Evolutionary conservation across 2,329 filamentous ascomycete genomes (phyloP), one percentile per base, ranked within the genome.

Genomic region (Pyricularia sp.): DNA sequence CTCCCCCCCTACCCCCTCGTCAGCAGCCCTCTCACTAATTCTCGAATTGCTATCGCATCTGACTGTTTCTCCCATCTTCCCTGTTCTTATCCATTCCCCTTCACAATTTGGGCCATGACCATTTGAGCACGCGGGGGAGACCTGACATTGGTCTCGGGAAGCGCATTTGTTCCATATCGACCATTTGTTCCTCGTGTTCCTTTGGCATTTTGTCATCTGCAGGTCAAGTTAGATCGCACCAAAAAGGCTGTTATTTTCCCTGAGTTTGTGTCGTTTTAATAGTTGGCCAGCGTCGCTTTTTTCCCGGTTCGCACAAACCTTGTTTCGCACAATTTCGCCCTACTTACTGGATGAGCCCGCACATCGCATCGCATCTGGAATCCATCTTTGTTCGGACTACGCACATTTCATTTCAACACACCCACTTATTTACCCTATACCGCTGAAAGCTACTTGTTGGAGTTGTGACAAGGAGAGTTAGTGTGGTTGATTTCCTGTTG

Each of bases 11-110:
- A 49, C 40, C 40, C 40, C 55, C 55, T 26, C 55, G 55, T 59
- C 55, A 59, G 55, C 55, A 59, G 55, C 55, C 55, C 55, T 59
- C 55, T 28, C 24, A 13, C 55, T 59, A 59, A 59, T 59, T 59
- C 55, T 28, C 55, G 10, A 26, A 31, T 19, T 59, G 24, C 24
- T 59, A 28, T 59, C 55, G 55, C 55, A 59, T 59, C 55, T 59
- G 55, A 59, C 55, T 59, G 55, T 59, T 59, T 59, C 55, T 59
- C 55, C 55, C 55, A 28, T 59, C 55, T 59, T 59, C 55, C 55
- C 55, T 59, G 55, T 30, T 59, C 55, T 59, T 28, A 12, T 28
- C 26, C 24, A 28, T 59, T 59, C 30, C 55, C 7, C 22, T 59
- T 59, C 24, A 19, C 55, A 59, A 59, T 59, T 28, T 28, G 55